Base-by-base conservation (phyloP, 441 rosid species). In the Gossypium davidsonii region DNA sequence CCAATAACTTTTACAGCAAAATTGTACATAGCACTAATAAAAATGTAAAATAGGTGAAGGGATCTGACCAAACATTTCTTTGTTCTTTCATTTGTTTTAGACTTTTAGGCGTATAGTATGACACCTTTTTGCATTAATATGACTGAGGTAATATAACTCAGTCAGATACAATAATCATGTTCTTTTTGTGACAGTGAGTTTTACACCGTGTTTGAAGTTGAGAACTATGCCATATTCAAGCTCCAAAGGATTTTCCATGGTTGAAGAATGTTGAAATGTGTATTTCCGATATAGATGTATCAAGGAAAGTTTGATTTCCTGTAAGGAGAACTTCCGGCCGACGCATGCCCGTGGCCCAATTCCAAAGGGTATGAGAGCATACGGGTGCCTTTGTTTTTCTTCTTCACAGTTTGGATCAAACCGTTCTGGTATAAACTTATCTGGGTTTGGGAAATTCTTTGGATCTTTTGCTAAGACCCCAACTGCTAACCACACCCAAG, bases 401-500 rank as follows among this genome's bases (percentile, higher is more conserved):
- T 94, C 99, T 60, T 94, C 89, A 1, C 93, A 83, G 10, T 84
- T 82, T 2, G 88, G 94, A 80, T 92, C 88, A 57, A 94, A 89
- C 77, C 97, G 88, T 78, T 92, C 93, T 1, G 97, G 98, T 82
- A 62, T 87, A 81, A 91, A 94, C 78, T 91, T 90, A 15, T 88
- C 94, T 17, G 99, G 97, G 51, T 92, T 89, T 0, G 92, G 91
- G 83, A 92, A 92, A 80, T 92, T 92, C 78, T 80, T 86, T 0
- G 98, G 97, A 79, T 94, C 99, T 69, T 91, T 92, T 61, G 96
- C 96, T 14, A 87, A 82, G 80, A 91, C 98, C 67, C 97, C 99
- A 60, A 76, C 85, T 1, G 99, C 99, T 79, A 91, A 74, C 99
- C 98, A 94, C 20, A 92, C 94, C 99, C 98, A 94, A 39, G 99